phyloP scores from a whole-genome alignment of 73 alveolate genomes.

The Symbiodinium natans region DNA sequence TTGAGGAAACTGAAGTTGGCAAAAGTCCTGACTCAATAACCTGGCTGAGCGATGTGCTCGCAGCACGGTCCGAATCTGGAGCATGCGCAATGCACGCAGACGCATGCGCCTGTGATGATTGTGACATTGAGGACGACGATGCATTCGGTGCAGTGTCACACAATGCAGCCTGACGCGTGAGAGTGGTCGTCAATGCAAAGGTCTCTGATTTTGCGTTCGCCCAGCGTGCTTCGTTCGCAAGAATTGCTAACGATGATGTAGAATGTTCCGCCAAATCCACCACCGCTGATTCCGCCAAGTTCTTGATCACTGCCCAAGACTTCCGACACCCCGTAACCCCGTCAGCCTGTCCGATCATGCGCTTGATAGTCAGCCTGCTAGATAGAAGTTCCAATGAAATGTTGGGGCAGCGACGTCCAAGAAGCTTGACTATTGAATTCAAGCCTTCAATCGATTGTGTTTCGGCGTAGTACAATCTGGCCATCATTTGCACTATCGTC shows the following conservation, averaged over 20 bases:
- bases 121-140: no score
- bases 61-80: no score
- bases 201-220: not conserved
- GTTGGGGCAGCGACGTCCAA: not conserved
- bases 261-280: not conserved
- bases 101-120: no score
- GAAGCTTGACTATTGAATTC: not conserved
- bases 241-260: not conserved
- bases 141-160: no score
- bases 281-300: not conserved
- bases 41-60: not conserved
- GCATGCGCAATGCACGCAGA: no score
- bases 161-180: no score
- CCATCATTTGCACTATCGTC: not conserved
- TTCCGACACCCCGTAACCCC: not conserved
- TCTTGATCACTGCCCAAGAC: not conserved
- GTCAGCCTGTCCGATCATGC: not conserved
- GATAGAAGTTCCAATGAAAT: conserved; percentile 6
- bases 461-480: not conserved
- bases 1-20: not conserved
- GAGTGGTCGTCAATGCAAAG: not conserved
- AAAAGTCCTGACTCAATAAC: not conserved
- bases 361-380: not conserved
- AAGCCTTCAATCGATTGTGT: conserved; percentile 20
- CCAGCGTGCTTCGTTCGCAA: not conserved